phyloP scores from a whole-genome alignment of 78 protist species.

The Isochrysis galbana region DNA sequence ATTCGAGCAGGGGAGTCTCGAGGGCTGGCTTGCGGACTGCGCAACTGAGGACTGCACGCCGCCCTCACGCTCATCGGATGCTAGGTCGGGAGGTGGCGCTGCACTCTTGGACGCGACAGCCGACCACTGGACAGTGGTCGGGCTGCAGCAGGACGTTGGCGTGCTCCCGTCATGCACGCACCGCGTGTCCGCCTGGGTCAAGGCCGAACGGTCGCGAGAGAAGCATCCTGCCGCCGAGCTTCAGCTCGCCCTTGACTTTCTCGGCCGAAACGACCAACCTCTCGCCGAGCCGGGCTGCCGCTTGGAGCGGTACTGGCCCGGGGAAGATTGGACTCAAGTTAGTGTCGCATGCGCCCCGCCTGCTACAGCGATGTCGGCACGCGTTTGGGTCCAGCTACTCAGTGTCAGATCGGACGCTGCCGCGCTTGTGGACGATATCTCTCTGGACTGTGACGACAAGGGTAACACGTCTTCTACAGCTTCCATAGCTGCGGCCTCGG shows the following conservation, averaged over 20 bases:
- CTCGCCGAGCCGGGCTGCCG: neutral
- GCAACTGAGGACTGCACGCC: neutral
- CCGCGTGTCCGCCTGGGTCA: neutral
- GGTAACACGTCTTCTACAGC: neutral
- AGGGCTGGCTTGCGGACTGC: neutral
- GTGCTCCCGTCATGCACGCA: neutral
- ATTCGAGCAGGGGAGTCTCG: neutral
- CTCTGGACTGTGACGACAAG: neutral
- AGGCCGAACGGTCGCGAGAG: neutral
- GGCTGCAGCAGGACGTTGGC: neutral
- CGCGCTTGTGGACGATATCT: neutral
- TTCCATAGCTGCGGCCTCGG: neutral
- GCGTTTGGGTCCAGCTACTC: neutral
- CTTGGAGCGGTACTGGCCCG: neutral
- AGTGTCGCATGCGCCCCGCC: neutral
- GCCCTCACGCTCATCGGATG: neutral
- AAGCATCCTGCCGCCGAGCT: neutral
- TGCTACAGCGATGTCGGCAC: neutral
- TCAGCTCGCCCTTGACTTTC: neutral
- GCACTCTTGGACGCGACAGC: neutral
- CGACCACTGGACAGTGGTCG: neutral
- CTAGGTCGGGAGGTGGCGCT: neutral
- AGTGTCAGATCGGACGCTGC: neutral
- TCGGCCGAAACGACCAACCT: no score
- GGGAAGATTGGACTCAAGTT: neutral